Conservation (phyloP, 768 basidiomycete genomes). For the Lenzites betulinus region DNA sequence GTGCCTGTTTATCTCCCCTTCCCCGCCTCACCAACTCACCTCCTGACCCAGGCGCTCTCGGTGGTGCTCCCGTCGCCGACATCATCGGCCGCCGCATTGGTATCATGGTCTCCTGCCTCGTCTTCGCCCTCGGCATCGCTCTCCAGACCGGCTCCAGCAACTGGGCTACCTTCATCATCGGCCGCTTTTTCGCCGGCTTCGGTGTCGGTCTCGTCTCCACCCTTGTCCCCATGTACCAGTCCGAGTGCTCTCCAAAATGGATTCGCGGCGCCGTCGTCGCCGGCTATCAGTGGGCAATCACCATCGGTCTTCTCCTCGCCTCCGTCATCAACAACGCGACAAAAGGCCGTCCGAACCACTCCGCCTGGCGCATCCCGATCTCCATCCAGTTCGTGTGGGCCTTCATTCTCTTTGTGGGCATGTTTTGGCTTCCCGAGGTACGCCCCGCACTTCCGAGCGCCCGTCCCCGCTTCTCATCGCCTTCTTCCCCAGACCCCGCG, state of each 20-base stretch:
- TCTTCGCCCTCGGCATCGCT: conserved; percentile 62
- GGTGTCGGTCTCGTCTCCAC: conserved; percentile 77
- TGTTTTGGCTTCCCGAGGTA: conserved; percentile 65
- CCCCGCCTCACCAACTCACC: not conserved
- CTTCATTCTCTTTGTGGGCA: conserved; percentile 62
- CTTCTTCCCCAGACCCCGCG: conserved; percentile 55
- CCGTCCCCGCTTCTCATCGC: too few relatives aligned
- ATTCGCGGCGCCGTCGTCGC: conserved; percentile 33
- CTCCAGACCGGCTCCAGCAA: conserved; percentile 58
- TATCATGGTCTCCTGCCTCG: conserved; percentile 42
- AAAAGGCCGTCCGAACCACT: conserved; percentile 45
- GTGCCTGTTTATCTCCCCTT: not conserved
- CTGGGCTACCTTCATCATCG: conserved; percentile 59
- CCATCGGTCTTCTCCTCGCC: conserved; percentile 72
- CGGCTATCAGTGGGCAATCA: conserved; percentile 53
- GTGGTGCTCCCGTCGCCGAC: conserved; percentile 52
- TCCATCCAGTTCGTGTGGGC: conserved; percentile 80
- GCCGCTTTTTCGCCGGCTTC: conserved; percentile 74
- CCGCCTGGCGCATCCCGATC: conserved; percentile 70
- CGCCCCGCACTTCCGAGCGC: too few relatives aligned
- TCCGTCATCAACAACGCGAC: conserved; percentile 68
- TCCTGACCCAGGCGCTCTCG: conserved; percentile 42
- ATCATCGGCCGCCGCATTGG: conserved; percentile 48
- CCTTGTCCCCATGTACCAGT: conserved; percentile 57
- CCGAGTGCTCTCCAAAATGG: conserved; percentile 63